phyloP scores from a whole-genome alignment of 1,139 yeast genomes.

The Ogataea hybrid region DNA sequence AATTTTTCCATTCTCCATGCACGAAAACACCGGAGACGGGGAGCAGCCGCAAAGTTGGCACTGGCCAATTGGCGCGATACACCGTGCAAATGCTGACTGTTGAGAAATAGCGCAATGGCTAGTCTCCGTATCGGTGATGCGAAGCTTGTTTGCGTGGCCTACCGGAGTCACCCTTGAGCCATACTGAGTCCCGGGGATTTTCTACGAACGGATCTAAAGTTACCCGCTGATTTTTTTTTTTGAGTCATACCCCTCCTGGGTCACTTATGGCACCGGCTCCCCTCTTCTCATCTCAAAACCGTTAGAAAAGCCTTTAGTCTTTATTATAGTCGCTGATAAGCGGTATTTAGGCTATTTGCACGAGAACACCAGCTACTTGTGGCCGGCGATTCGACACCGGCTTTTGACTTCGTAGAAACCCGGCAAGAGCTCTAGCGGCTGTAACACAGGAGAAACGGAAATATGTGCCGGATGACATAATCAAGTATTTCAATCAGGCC shows the following conservation, averaged over 20 bases:
- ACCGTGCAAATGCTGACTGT: neutral
- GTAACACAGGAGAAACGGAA: conserved; percentile 10
- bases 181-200: conserved; percentile 5
- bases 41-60: neutral
- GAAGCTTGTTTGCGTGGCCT: neutral
- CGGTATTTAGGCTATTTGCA: no score
- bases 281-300: conserved; percentile 5
- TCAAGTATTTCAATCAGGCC: neutral
- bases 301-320: no score
- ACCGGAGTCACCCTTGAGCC: conserved; percentile 5
- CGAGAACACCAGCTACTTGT: no score
- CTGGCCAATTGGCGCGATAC: neutral
- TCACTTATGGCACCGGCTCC: neutral
- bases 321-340: no score
- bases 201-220: conserved; percentile 1
- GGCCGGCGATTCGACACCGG: neutral
- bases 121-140: neutral
- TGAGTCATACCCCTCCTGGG: conserved; percentile 4
- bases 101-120: neutral
- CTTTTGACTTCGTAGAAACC: conserved; percentile 1
- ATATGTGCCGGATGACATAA: conserved; percentile 1
- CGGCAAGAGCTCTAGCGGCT: conserved; percentile 3
- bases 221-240: conserved; percentile 3
- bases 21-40: conserved; percentile 6
- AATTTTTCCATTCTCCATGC: conserved; percentile 5